Conservation (phyloP, 139 green algal species). For the Pseudopediastrum boryanum region DNA sequence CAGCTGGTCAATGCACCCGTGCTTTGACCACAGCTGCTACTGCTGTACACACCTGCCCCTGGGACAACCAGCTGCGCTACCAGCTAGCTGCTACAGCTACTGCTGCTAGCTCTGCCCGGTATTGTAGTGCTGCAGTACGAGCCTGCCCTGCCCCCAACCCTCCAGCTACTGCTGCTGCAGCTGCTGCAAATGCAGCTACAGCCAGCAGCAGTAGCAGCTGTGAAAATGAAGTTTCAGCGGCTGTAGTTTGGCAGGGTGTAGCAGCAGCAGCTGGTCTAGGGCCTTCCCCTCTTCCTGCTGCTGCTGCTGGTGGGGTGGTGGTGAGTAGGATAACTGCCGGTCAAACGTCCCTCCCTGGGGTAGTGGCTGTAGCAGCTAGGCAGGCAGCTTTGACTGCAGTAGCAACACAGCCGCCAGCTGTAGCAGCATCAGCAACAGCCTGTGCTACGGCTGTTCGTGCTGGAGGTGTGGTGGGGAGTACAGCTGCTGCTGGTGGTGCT, state of each 20-base stretch:
- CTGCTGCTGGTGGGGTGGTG: background rate
- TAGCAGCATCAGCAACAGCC: conserved; percentile 9
- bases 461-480: background rate
- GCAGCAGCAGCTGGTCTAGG: background rate
- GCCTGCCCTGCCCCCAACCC: background rate
- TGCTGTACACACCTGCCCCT: conserved; percentile 45
- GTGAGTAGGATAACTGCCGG: background rate
- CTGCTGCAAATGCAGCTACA: background rate
- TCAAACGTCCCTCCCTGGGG: background rate
- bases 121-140: background rate
- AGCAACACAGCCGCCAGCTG: conserved; percentile 5
- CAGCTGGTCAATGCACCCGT: background rate
- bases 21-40: conserved; percentile 16
- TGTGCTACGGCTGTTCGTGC: too few relatives aligned
- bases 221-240: background rate
- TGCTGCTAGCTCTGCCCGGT: background rate
- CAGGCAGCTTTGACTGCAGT: background rate
- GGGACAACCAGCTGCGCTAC: background rate
- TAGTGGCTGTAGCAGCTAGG: background rate
- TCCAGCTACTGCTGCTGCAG: background rate
- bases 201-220: conserved; percentile 13
- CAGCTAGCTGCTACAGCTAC: conserved; percentile 9
- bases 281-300: too few relatives aligned
- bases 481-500: background rate
- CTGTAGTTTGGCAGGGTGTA: background rate